Conservation (phyloP, 345 rosid species). For the Rhizophora mangle region DNA sequence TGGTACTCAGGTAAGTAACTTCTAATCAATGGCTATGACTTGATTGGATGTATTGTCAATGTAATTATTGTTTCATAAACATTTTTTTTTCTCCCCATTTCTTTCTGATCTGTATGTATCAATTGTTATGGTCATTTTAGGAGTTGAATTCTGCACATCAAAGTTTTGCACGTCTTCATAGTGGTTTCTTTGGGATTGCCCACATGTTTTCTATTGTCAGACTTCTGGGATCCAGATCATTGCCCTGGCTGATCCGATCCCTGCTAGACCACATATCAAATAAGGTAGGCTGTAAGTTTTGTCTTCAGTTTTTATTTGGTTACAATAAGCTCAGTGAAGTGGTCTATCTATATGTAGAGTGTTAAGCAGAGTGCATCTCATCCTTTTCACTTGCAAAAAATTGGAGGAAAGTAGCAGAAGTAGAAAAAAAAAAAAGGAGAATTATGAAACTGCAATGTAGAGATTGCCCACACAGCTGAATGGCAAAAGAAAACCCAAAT, state of each 20-base stretch:
- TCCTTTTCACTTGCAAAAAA: no score
- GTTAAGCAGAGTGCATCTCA: no score
- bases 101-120: neutral
- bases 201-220: constrained; percentile 82
- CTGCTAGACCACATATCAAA: constrained; percentile 93
- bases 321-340: no score
- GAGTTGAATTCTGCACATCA: constrained; percentile 97
- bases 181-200: constrained; percentile 87
- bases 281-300: constrained; percentile 47
- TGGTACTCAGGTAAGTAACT: constrained; percentile 80
- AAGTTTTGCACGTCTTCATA: constrained; percentile 86
- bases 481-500: no score
- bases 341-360: no score
- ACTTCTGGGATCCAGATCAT: constrained; percentile 90
- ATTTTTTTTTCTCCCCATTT: neutral
- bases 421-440: no score
- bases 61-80: neutral
- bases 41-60: constrained; percentile 5
- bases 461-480: no score
- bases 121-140: constrained; percentile 34
- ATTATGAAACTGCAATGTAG: no score
- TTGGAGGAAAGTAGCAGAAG: no score
- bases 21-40: neutral
- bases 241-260: constrained; percentile 98
- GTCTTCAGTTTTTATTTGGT: neutral